Percentiles rank a stretch among this genome's conserved stretches.
Evolutionary conservation across 345 rosid genomes (phyloP).

Genomic region (Orychophragmus violaceus): DNA sequence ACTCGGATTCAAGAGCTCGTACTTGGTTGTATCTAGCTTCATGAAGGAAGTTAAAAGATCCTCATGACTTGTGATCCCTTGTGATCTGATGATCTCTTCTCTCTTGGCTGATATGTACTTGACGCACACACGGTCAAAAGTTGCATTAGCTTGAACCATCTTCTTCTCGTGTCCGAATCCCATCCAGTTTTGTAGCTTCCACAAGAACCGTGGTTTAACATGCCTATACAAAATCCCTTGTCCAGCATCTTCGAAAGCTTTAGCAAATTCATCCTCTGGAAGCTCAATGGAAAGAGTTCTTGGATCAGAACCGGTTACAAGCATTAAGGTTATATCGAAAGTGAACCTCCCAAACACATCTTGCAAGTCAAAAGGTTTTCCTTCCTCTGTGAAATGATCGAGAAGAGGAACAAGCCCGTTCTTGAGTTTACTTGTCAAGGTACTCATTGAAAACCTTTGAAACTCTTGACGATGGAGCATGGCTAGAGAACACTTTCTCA

Average conservation of each 20-base stretch:
- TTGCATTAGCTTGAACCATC: slow-evolving; percentile 23
- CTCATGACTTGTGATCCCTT: background rate
- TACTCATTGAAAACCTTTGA: slow-evolving; percentile 14
- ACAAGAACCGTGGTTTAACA: slow-evolving; percentile 19
- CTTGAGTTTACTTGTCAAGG: slow-evolving; percentile 12
- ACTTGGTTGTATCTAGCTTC: slow-evolving; percentile 1
- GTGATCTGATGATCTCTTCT: slow-evolving; percentile 23
- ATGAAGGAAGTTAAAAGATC: slow-evolving; percentile 40
- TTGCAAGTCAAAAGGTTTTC: slow-evolving; percentile 31
- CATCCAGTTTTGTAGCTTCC: slow-evolving; percentile 36
- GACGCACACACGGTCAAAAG: slow-evolving; percentile 5
- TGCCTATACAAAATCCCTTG: slow-evolving; percentile 21
- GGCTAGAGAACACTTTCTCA: slow-evolving; percentile 16
- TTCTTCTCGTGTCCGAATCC: slow-evolving; percentile 36
- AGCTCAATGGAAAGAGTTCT: slow-evolving; percentile 28
- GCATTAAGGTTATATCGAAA: slow-evolving; percentile 31
- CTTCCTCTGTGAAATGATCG: slow-evolving; percentile 15
- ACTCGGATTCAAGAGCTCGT: slow-evolving; percentile 4
- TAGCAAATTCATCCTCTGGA: slow-evolving; percentile 18
- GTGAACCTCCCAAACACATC: slow-evolving; percentile 36
- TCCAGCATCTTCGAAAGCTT: slow-evolving; percentile 32
- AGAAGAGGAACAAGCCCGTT: slow-evolving; percentile 28
- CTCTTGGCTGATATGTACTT: slow-evolving; percentile 26
- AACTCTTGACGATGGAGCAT: slow-evolving; percentile 18
- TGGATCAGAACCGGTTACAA: slow-evolving; percentile 43